A percentile compares a stretch with the other conserved stretches of the same genome.
phyloP scores from a whole-genome alignment of 805 yeast genomes.

The Candida insectalens region DNA sequence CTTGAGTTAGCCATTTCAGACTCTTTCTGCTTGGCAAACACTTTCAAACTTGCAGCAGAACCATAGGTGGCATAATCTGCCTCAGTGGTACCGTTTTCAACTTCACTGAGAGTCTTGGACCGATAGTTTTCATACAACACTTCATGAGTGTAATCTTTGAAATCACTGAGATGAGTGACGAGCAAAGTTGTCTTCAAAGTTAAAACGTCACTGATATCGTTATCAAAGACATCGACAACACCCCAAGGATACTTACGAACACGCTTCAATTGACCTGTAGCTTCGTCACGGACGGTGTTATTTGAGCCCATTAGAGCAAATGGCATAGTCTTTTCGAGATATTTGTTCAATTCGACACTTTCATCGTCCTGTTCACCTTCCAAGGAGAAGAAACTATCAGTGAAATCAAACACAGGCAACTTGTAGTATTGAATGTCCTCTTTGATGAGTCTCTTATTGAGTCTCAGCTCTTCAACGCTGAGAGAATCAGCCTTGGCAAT shows the following conservation, averaged over 20 bases:
- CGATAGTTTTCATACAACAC: slow-evolving; percentile 81
- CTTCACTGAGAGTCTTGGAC: slow-evolving; percentile 38
- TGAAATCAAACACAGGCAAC: slow-evolving; percentile 74
- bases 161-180: slow-evolving; percentile 77
- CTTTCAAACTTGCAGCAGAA: slow-evolving; percentile 3
- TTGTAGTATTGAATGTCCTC: slow-evolving; percentile 67
- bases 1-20: background rate
- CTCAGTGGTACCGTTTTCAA: slow-evolving; percentile 3
- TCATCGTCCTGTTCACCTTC: slow-evolving; percentile 23
- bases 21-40: slow-evolving; percentile 1
- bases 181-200: slow-evolving; percentile 70
- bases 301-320: slow-evolving; percentile 61
- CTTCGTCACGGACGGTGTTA: slow-evolving; percentile 25
- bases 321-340: slow-evolving; percentile 42
- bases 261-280: slow-evolving; percentile 28
- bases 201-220: slow-evolving; percentile 72
- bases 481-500: slow-evolving; percentile 74
- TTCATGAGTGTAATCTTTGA: slow-evolving; percentile 84
- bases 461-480: slow-evolving; percentile 56
- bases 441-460: slow-evolving; percentile 63
- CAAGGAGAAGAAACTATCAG: slow-evolving; percentile 37
- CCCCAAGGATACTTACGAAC: slow-evolving; percentile 66
- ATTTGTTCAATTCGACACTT: slow-evolving; percentile 20
- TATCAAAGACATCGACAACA: slow-evolving; percentile 43
- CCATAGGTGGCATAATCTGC: slow-evolving; percentile 1